Conservation (phyloP, 1,284 basidiomycete species). For the Omphalotus olearius region DNA sequence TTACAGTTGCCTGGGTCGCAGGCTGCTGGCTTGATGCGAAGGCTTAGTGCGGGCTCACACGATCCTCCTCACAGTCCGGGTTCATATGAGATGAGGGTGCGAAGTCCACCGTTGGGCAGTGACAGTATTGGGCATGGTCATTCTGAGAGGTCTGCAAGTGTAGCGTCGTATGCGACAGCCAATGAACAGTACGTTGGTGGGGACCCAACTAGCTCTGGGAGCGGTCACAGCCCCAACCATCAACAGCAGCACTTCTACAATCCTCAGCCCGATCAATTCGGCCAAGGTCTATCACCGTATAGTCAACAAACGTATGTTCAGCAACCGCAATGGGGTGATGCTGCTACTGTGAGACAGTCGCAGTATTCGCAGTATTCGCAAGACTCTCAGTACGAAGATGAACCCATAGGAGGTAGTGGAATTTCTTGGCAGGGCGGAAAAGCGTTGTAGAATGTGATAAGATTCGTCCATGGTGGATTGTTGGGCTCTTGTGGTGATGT, state of each 20-base stretch:
- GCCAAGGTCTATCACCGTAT: neutral
- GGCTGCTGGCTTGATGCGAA: slow-evolving; percentile 7
- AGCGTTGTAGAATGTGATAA: slow-evolving; percentile 29
- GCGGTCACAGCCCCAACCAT: slow-evolving; percentile 6
- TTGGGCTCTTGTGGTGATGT: slow-evolving; percentile 1
- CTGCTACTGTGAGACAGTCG: slow-evolving; percentile 3
- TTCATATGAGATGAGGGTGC: slow-evolving; percentile 54
- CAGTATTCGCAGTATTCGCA: slow-evolving; percentile 11
- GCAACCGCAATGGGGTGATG: neutral
- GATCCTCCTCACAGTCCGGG: slow-evolving; percentile 18
- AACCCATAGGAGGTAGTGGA: slow-evolving; percentile 29
- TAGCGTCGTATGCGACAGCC: slow-evolving; percentile 40
- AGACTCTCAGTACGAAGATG: slow-evolving; percentile 14
- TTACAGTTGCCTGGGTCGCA: slow-evolving; percentile 10
- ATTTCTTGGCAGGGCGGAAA: slow-evolving; percentile 38
- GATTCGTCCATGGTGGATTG: slow-evolving; percentile 3
- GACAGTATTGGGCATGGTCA: slow-evolving; percentile 18
- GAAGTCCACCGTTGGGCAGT: slow-evolving; percentile 26
- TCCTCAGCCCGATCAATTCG: neutral
- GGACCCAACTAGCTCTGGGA: slow-evolving; percentile 21
- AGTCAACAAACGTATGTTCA: slow-evolving; percentile 6
- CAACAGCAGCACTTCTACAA: slow-evolving; percentile 16
- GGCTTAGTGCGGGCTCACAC: slow-evolving; percentile 13
- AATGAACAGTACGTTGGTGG: slow-evolving; percentile 35
- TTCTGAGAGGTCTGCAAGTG: slow-evolving; percentile 22